These are phyloP conservation scores for Styphnolobium japonicum DNA, from an alignment of 306 rosid species.

Conservation along the genomic window DNA sequence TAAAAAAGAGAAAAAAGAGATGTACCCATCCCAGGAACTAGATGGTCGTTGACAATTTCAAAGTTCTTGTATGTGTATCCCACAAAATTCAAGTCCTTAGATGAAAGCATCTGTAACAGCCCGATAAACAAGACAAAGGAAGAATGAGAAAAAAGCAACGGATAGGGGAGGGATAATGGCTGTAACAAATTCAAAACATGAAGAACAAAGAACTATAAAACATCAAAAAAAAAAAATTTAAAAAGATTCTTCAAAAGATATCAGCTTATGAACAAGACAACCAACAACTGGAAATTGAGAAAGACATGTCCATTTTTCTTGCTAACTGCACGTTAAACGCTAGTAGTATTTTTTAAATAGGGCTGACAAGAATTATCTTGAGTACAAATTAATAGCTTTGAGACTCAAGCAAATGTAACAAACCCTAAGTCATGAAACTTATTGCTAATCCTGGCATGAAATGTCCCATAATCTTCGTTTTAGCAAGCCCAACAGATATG, in stretches of 20 bases:
- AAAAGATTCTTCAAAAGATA: neutral
- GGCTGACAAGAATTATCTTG: neutral
- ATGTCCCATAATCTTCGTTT: neutral
- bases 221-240: neutral
- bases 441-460: neutral
- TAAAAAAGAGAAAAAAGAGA: slow-evolving; percentile 4
- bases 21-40: slow-evolving; percentile 94
- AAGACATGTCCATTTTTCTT: neutral
- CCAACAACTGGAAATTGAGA: neutral
- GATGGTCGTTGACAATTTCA: slow-evolving; percentile 93
- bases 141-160: neutral
- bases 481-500: neutral
- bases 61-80: slow-evolving; percentile 97
- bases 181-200: neutral
- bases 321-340: neutral
- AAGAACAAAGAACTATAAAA: neutral
- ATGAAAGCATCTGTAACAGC: slow-evolving; percentile 82
- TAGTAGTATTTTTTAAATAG: neutral
- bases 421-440: neutral
- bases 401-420: neutral
- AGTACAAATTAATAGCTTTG: neutral
- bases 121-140: slow-evolving; percentile 8
- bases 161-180: neutral
- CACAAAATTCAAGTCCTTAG: slow-evolving; percentile 91
- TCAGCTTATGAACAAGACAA: neutral